Base-by-base conservation (phyloP, 208 protist genomes). In the Acanthamoeba lenticulata region DNA sequence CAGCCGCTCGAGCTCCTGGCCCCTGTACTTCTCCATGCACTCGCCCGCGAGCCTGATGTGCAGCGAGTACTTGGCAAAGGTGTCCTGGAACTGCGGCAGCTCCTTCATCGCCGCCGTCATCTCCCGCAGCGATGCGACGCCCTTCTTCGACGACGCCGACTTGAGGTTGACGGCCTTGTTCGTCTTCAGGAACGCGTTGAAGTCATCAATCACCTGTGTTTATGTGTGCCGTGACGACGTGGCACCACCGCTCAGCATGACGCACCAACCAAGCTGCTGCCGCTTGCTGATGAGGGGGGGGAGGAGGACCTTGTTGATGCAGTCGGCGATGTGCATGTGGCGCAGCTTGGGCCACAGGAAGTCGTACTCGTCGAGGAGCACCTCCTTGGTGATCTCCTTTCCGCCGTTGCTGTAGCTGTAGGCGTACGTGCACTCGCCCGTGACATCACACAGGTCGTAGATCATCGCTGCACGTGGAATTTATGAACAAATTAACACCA, bases 61-160 rank as follows among this genome's bases (percentile, higher is more conserved):
- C 17, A 89, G 81, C 9, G 81, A 89, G 38, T 89, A 89, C 81
- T 89, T 90, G 49, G 44, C 81, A 38, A 67, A 57, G 38, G 52
- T 90, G 32, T 90, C 81, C 52, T 90, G 81, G 32, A 90, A 90
- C 34, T 90, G 81, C 6, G 81, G 81, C 81, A 90, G 29, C 81
- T 90, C 81, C 52, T 90, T 90, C 81, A 67, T 90, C 6, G 81
- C 81, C 13, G 81, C 81, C 1, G 81, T 90, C 81, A 90, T 90
- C 52, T 90, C 49, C 24, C 52, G 44, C 4, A 90, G 38, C 1
- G 81, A 67, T 3, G 81, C 81, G n/a, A 90, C 81, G n/a, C 81
- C 81, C 52, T 90, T 90, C 52, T 90, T 90, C 1, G 44, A 90
- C 34, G 44, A 67, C 40, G 72, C 72, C 34, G 44, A 57, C 81